These are phyloP conservation scores for Pythium chondricola DNA, from an alignment of 352 stramenopile genomes.

Conservation along the genomic window DNA sequence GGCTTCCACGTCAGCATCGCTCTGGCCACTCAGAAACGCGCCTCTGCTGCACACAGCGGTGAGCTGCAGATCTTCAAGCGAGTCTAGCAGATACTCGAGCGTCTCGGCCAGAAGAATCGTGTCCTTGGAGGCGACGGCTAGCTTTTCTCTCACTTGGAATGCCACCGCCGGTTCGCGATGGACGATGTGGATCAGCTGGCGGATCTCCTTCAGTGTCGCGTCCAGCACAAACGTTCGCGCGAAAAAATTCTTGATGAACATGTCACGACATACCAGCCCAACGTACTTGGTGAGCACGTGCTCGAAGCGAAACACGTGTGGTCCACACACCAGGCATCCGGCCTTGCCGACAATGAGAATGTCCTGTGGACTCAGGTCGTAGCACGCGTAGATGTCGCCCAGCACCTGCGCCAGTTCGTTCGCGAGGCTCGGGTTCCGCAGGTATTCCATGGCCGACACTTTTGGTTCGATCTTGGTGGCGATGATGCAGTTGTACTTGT, in stretches of 20 bases:
- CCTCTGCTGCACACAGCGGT: conserved; percentile 27
- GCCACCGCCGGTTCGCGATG: conserved; percentile 82
- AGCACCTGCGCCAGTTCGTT: conserved; percentile 96
- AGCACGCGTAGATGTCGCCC: conserved; percentile 90
- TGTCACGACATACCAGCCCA: conserved; percentile 94
- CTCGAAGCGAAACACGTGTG: conserved; percentile 95
- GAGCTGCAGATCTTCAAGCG: conserved; percentile 85
- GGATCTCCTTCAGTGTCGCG: conserved; percentile 94
- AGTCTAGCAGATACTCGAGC: conserved; percentile 94
- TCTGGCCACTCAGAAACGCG: conserved; percentile 10
- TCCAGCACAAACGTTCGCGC: conserved; percentile 94
- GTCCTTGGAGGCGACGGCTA: conserved; percentile 90
- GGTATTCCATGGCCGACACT: conserved; percentile 93
- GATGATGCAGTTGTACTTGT: conserved; percentile 98
- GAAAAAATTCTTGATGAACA: conserved; percentile 98
- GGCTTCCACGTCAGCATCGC: conserved; percentile 32
- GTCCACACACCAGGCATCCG: conserved; percentile 91
- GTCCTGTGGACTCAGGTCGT: conserved; percentile 94
- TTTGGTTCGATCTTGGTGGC: conserved; percentile 96
- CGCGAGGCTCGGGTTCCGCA: conserved; percentile 91
- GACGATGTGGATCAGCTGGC: conserved; percentile 84
- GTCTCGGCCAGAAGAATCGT: conserved; percentile 96
- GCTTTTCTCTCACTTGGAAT: conserved; percentile 85
- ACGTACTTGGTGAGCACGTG: conserved; percentile 94
- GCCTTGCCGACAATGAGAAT: conserved; percentile 93